A percentile compares a stretch with the other conserved stretches of the same genome.
phyloP scores from a whole-genome alignment of 352 stramenopile genomes.

The Globisporangium spiculum region DNA sequence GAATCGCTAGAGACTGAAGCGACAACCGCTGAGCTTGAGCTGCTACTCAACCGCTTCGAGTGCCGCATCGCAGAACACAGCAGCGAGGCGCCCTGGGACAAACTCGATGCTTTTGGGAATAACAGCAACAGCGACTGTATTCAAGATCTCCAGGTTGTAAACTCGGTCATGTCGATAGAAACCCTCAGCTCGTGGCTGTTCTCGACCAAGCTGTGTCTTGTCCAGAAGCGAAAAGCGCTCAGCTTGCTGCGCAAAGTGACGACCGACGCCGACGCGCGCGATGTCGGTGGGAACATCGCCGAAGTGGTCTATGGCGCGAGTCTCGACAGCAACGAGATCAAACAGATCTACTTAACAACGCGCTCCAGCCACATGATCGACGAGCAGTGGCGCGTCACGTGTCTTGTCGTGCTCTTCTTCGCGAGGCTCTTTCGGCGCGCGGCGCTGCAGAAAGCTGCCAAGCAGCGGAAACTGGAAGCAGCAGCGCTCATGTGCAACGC shows the following conservation, averaged over 20 bases:
- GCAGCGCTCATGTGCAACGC: neutral
- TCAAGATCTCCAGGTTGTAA: constrained; percentile 3
- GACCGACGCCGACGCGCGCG: constrained; percentile 25
- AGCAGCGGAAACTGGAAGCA: constrained; percentile 9
- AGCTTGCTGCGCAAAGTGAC: constrained; percentile 19
- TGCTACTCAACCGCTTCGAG: constrained; percentile 37
- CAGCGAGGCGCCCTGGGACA: constrained; percentile 18
- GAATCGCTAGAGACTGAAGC: constrained; percentile 7
- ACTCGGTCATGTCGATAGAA: constrained; percentile 9
- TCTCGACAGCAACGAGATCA: constrained; percentile 29
- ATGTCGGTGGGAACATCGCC: constrained; percentile 28
- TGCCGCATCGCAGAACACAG: constrained; percentile 30
- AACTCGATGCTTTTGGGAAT: constrained; percentile 1
- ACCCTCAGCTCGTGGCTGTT: constrained; percentile 23
- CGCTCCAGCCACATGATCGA: constrained; percentile 22
- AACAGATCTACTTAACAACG: constrained; percentile 25
- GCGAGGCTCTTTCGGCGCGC: constrained; percentile 31
- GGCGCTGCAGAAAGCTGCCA: constrained; percentile 31
- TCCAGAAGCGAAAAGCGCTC: constrained; percentile 9
- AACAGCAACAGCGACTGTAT: neutral
- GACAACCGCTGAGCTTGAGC: constrained; percentile 11
- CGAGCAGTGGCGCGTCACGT: constrained; percentile 32
- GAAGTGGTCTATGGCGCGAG: constrained; percentile 37
- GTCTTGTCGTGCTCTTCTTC: constrained; percentile 37
- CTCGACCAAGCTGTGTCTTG: constrained; percentile 12